A percentile compares a stretch with the other conserved stretches of the same genome.
Conservation (phyloP, 2,329 filamentous ascomycete genomes). For the Penicillium polonicum region DNA sequence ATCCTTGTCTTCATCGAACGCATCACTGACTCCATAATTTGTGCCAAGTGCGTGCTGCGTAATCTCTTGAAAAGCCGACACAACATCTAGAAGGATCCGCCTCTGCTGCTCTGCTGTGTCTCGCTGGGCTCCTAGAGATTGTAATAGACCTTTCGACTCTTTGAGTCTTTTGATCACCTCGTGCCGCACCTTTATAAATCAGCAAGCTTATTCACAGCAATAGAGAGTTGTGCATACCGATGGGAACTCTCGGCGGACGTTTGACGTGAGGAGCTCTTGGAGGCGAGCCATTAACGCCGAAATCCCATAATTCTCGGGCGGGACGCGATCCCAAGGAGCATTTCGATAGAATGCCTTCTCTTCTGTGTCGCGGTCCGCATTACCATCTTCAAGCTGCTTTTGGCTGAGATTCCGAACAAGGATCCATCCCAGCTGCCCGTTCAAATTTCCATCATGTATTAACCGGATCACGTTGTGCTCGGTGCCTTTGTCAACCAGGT, state of each 20-base stretch:
- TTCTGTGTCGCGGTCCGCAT: constrained; percentile 25
- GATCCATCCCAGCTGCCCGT: constrained; percentile 30
- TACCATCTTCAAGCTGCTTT: constrained; percentile 21
- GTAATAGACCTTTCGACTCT: neutral
- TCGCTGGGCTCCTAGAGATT: neutral
- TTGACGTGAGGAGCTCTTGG: constrained; percentile 42
- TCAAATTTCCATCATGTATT: constrained; percentile 21
- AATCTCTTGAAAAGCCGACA: neutral
- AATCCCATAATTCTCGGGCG: constrained; percentile 44
- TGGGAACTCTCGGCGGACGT: constrained; percentile 50
- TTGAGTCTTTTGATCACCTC: neutral
- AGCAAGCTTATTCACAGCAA: constrained; percentile 2
- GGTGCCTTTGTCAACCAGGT: constrained; percentile 48
- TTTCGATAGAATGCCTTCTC: constrained; percentile 40
- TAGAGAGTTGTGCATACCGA: constrained; percentile 35
- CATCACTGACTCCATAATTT: neutral
- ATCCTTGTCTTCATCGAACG: neutral
- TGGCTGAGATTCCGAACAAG: constrained; percentile 37
- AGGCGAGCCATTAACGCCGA: constrained; percentile 41
- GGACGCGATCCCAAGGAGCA: constrained; percentile 39
- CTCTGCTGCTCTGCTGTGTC: neutral
- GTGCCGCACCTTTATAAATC: neutral
- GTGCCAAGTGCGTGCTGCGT: neutral
- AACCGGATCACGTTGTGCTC: constrained; percentile 31
- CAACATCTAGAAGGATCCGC: neutral